phyloP scores from a whole-genome alignment of 805 yeast genomes.

The Wickerhamomyces alni region DNA sequence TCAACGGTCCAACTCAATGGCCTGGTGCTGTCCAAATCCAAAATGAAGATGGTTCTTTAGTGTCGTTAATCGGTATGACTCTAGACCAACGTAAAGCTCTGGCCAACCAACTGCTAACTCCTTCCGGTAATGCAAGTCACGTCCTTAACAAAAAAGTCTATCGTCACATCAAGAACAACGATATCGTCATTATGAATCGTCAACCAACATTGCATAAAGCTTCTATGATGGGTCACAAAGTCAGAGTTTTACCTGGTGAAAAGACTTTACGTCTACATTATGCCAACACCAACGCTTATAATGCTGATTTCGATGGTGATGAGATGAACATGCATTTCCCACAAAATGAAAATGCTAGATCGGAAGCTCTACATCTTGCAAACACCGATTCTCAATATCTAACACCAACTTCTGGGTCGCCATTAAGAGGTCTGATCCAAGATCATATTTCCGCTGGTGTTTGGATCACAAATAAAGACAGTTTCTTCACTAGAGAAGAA shows the following conservation, averaged over 20 bases:
- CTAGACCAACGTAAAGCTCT: conserved; percentile 90
- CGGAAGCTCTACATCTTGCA: conserved; percentile 92
- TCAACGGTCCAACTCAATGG: conserved; percentile 97
- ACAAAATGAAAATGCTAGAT: conserved; percentile 93
- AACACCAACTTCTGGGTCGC: conserved; percentile 98
- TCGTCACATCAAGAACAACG: conserved; percentile 91
- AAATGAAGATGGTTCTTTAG: conserved; percentile 86
- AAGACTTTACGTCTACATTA: conserved; percentile 94
- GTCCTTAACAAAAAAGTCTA: conserved; percentile 86
- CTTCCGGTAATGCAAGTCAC: conserved; percentile 48
- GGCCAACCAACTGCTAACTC: conserved; percentile 92
- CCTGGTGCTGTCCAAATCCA: conserved; percentile 98
- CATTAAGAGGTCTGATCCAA: conserved; percentile 97
- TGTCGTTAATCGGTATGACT: conserved; percentile 83
- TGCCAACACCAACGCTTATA: conserved; percentile 98
- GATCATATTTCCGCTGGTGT: conserved; percentile 99
- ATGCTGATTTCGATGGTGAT: conserved; percentile 99
- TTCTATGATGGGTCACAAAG: conserved; percentile 99
- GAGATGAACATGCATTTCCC: conserved; percentile 99
- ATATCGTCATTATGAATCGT: conserved; percentile 96
- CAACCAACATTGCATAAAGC: conserved; percentile 99
- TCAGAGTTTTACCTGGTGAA: conserved; percentile 94
- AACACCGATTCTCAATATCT: conserved; percentile 96
- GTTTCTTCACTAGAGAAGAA: conserved; percentile 83
- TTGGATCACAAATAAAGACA: conserved; percentile 92